Evolutionary conservation across 495 filamentous ascomycete genomes (phyloP), one percentile per base, ranked within the genome.

Genomic region (Hypomontagnella submonticulosa): DNA sequence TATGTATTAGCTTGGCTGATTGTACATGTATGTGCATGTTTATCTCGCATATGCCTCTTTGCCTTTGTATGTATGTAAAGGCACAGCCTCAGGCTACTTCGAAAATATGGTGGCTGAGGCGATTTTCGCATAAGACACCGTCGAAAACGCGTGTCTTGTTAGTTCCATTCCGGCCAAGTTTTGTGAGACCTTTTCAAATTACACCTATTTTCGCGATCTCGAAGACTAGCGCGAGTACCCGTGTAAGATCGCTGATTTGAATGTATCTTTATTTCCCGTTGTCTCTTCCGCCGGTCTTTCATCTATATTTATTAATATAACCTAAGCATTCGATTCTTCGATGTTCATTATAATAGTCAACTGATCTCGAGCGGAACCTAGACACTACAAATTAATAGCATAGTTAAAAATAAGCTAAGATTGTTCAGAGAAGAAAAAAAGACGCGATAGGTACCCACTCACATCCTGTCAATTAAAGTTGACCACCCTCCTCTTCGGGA

Each of bases 401-500:
- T 27, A 36, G 34, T 37, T 19, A 32, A 47, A 20, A 34, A 38
- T 36, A 23, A 15, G 12, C 38, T 19, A 4, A 16, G 4, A 23
- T 6, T 6, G 11, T 7, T 30, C 7, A 41, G 13, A 41, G 47
- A 46, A 46, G 11, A 42, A 47, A 55, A 53, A 66, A 54, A 66
- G 19, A 66, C 38, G 43, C 34, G 51, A 57, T 56, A 16, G 36
- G 43, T 48, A 58, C 53, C 61, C 61, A 61, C 59, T 38, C 52
- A 57, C 51, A 36, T 47, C 54, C 55, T 54, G 43, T 59, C 54
- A 54, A 59, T 65, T 61, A 64, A 57, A 69, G 44, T 48, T 40
- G 37, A 61, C 38, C 50, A 64, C 53, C 56, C 36, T 66, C 48
- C 46, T 59, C 12, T 49, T 61, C 36, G 42, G 38, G 53, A 55